These are phyloP conservation scores for Hyaloperonospora arabidopsidis DNA, from an alignment of 352 stramenopile species.

Conservation along the genomic window DNA sequence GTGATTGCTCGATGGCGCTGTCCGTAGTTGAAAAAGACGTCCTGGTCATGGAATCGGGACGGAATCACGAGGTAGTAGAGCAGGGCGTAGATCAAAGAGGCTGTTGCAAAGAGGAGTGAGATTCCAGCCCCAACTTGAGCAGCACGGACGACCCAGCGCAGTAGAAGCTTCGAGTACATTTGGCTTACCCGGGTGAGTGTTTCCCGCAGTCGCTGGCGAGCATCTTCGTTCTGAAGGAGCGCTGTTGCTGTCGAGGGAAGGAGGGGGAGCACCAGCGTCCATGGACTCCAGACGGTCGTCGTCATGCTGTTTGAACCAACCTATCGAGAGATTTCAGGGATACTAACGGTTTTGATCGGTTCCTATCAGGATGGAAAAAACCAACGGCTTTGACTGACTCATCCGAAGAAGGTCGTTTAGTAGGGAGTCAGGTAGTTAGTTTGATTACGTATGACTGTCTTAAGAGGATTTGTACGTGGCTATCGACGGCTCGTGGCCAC, in stretches of 20 bases:
- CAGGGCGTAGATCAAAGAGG: conserved; percentile 54
- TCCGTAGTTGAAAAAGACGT: conserved; percentile 74
- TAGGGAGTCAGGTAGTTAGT: too few species aligned
- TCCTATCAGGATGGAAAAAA: too few species aligned
- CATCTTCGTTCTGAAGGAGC: conserved; percentile 35
- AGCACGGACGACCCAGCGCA: conserved; percentile 35
- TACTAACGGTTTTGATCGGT: too few species aligned
- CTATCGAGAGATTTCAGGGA: too few species aligned
- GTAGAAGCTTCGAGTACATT: conserved; percentile 26
- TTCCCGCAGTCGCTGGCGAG: conserved; percentile 41
- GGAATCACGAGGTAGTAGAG: conserved; percentile 79
- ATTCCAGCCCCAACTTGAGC: conserved; percentile 31
- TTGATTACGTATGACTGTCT: conserved; percentile 22
- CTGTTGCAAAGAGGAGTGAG: conserved; percentile 41
- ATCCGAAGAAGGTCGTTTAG: too few species aligned
- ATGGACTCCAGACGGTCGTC: conserved; percentile 34
- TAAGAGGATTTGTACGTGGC: conserved; percentile 42
- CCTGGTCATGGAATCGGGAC: conserved; percentile 64
- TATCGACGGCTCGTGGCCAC: conserved; percentile 46
- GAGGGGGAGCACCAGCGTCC: conserved; percentile 45
- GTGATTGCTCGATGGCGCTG: conserved; percentile 34
- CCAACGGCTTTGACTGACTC: too few species aligned
- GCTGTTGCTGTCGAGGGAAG: conserved; percentile 39
- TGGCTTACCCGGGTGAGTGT: conserved; percentile 27
- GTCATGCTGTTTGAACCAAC: neutral